Evolutionary conservation across 192 early-diverging fungal genomes (phyloP).

Genomic region (Cetraspora pellucida): DNA sequence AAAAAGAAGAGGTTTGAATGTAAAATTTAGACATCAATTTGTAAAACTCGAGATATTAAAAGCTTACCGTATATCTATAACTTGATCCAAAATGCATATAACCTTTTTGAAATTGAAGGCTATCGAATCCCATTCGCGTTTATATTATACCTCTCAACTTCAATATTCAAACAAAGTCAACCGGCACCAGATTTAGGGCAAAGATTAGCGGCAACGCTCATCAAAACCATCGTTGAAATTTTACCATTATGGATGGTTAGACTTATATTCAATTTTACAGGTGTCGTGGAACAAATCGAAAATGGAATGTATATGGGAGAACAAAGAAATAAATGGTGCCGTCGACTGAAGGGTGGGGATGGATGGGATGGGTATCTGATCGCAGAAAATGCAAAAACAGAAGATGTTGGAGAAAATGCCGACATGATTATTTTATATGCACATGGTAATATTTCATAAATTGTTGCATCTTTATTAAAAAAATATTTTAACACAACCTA

Average conservation of each 20-base stretch:
- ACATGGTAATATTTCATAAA: conserved; percentile 14
- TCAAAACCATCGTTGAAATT: not conserved
- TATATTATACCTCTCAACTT: not conserved
- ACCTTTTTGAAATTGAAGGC: not conserved
- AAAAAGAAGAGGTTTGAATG: too few species aligned
- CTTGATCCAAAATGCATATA: too few species aligned
- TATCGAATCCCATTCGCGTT: not conserved
- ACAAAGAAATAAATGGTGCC: not conserved
- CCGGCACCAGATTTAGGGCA: not conserved
- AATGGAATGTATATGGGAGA: conserved; percentile 1
- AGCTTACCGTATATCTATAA: too few species aligned
- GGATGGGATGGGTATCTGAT: conserved; percentile 21
- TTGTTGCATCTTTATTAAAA: not conserved
- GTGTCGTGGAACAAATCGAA: not conserved
- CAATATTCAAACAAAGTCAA: not conserved
- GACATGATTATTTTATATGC: conserved; percentile 26
- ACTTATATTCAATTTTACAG: not conserved
- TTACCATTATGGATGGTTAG: not conserved
- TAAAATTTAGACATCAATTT: too few species aligned
- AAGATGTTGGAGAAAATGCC: conserved; percentile 20
- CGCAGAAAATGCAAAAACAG: not conserved
- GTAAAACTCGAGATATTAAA: too few species aligned
- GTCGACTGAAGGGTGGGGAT: not conserved
- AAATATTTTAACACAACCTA: not conserved
- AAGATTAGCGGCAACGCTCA: not conserved